Evolutionary conservation across 2,329 filamentous ascomycete species (phyloP).

Genomic region (Penicillium sclerotigenum): DNA sequence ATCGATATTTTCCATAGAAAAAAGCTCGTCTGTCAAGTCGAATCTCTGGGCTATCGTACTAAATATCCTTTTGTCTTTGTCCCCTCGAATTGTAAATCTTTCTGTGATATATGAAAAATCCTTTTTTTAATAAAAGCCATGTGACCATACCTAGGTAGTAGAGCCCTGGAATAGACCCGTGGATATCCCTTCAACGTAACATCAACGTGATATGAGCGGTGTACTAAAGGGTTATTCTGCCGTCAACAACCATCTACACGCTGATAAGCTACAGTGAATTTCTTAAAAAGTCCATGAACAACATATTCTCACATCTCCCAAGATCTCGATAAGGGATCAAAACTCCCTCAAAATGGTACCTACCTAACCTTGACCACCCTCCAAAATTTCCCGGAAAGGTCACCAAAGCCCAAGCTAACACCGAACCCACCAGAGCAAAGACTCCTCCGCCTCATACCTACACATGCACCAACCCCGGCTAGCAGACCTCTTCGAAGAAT

Average conservation of each 20-base stretch:
- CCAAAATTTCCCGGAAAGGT: too few relatives aligned
- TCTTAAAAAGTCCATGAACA: not conserved
- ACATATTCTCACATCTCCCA: not conserved
- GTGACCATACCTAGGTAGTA: too few relatives aligned
- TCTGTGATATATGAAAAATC: too few relatives aligned
- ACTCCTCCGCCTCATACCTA: constrained; percentile 49
- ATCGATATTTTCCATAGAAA: too few relatives aligned
- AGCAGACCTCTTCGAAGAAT: constrained; percentile 52
- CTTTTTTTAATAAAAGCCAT: too few relatives aligned
- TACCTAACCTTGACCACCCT: rapidly evolving
- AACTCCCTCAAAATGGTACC: not conserved
- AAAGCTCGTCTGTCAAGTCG: too few relatives aligned
- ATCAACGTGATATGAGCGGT: not conserved
- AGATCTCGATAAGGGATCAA: not conserved
- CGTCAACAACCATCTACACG: not conserved
- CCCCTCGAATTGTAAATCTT: too few relatives aligned
- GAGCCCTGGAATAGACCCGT: too few relatives aligned
- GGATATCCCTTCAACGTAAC: too few relatives aligned
- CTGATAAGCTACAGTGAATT: not conserved
- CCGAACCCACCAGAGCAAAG: constrained; percentile 43
- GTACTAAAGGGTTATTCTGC: not conserved
- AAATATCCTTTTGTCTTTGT: too few relatives aligned
- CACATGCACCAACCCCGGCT: constrained; percentile 49
- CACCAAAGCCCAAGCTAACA: not conserved
- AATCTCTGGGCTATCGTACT: too few relatives aligned